Evolutionary conservation across 331 rosid species (phyloP), one percentile per base, ranked within the genome.

Genomic region (Cydonia oblonga): DNA sequence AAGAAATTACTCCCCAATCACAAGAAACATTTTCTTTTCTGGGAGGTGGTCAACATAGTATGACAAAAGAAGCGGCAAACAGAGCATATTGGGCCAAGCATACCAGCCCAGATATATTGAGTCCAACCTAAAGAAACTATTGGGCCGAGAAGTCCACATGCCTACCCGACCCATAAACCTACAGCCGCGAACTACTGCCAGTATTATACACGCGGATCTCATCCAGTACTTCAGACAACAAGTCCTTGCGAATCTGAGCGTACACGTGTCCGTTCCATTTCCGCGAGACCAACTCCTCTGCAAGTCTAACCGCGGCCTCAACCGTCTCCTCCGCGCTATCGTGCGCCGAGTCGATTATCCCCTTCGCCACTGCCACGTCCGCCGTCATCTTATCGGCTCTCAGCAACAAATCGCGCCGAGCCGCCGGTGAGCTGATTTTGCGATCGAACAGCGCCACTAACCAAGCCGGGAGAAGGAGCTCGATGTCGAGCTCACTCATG

Each of bases 401-500:
- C 75, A 93, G 72, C 19, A 90, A 72, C 35, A 90, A 71, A 7
- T 72, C 84, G 28, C 95, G 87, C 22, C 80, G 81, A 26, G 83
- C 85, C 23, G 33, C 61, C n/a, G 96, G 81, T 1, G 84, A 63
- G 7, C 87, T 87, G 61, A 90, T 76, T 71, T 85, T 89, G 59
- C 80, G 69, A 8, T 75, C 72, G 44, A 93, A 9, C 25, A 87
- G 1, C 33, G 89, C 82, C 16, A 80, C n/a, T 75, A 87, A 88
- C 97, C 97, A 93, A 0, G 75, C 20, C 66, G 96, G 90, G 40
- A 93, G 25, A 14, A 79, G 78, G 13, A 53, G 87, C 3, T 74
- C 66, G 75, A 93, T 88, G 52, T 93, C 96, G 22, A 89, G 82
- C 78, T 93, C 98, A 80, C 97, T 93, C 98, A 89, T 86, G 86